phyloP scores from a whole-genome alignment of 306 rosid genomes.

The Vachellia pachyceras region DNA sequence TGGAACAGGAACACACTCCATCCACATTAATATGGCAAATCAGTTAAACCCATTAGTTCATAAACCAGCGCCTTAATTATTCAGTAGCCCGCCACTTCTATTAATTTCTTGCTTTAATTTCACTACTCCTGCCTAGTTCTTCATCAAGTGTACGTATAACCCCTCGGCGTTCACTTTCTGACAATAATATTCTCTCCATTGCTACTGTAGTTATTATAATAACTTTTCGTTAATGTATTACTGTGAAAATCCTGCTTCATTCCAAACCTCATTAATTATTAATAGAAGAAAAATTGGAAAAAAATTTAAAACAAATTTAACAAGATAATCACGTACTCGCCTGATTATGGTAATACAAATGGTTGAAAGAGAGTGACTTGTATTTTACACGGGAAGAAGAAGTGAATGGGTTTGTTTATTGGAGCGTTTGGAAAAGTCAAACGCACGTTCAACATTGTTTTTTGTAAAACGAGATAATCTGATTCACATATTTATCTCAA shows the following conservation, averaged over 20 bases:
- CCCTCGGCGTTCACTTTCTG: background rate
- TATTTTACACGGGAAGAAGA: too few relatives aligned
- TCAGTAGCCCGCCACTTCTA: background rate
- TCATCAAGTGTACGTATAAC: background rate
- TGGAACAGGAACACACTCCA: background rate
- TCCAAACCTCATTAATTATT: too few relatives aligned
- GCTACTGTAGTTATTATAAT: background rate
- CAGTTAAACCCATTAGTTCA: background rate
- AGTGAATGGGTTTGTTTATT: too few relatives aligned
- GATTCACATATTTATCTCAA: too few relatives aligned
- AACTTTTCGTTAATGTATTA: background rate
- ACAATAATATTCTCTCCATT: background rate
- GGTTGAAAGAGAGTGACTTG: too few relatives aligned
- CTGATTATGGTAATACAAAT: too few relatives aligned
- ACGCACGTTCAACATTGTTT: too few relatives aligned
- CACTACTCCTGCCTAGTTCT: background rate
- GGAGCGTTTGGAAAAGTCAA: too few relatives aligned
- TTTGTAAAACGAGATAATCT: too few relatives aligned
- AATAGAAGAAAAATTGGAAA: too few relatives aligned
- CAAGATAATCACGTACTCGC: too few relatives aligned
- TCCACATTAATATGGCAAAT: background rate
- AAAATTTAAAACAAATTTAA: too few relatives aligned
- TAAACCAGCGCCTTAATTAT: background rate
- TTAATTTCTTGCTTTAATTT: background rate
- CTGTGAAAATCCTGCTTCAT: background rate